phyloP scores from a whole-genome alignment of 2,329 filamentous ascomycete genomes.

The Aureobasidium sp. region DNA sequence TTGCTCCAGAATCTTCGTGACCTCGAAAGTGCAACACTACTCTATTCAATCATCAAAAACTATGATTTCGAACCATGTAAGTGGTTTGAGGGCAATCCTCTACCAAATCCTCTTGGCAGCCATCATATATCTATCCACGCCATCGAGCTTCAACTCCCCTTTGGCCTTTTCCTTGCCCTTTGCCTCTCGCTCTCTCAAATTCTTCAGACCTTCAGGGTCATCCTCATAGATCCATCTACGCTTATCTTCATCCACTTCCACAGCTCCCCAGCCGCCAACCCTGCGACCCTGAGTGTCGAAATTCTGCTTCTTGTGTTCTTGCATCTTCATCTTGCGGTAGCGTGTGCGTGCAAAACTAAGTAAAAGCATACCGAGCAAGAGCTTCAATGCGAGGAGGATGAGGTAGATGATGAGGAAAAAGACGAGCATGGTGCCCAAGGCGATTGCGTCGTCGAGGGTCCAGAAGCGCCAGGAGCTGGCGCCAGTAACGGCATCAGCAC shows the following conservation, averaged over 20 bases:
- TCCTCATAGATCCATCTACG: constrained; percentile 81
- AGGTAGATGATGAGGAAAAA: constrained; percentile 82
- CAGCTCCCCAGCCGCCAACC: constrained; percentile 72
- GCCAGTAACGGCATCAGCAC: constrained; percentile 27
- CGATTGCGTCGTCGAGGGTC: constrained; percentile 66
- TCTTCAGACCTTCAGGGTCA: constrained; percentile 62
- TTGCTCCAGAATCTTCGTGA: neutral
- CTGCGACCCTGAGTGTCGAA: constrained; percentile 65
- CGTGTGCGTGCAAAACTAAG: constrained; percentile 71
- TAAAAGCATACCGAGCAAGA: constrained; percentile 81
- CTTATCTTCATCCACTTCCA: constrained; percentile 85
- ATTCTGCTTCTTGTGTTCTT: constrained; percentile 45
- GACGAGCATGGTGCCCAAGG: constrained; percentile 71
- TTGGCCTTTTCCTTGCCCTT: constrained; percentile 45
- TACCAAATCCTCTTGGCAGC: constrained; percentile 95
- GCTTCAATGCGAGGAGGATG: constrained; percentile 65
- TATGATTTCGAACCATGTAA: neutral
- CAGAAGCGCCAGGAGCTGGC: constrained; percentile 39
- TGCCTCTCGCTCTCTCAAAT: constrained; percentile 55
- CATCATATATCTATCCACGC: constrained; percentile 82
- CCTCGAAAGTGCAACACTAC: too few species aligned
- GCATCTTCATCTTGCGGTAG: constrained; percentile 71
- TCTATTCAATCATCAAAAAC: neutral
- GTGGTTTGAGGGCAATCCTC: neutral
- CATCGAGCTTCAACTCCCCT: constrained; percentile 52